These are phyloP conservation scores for Saksenaea vasiformis DNA, from an alignment of 371 early-diverging fungal species.

Conservation along the genomic window DNA sequence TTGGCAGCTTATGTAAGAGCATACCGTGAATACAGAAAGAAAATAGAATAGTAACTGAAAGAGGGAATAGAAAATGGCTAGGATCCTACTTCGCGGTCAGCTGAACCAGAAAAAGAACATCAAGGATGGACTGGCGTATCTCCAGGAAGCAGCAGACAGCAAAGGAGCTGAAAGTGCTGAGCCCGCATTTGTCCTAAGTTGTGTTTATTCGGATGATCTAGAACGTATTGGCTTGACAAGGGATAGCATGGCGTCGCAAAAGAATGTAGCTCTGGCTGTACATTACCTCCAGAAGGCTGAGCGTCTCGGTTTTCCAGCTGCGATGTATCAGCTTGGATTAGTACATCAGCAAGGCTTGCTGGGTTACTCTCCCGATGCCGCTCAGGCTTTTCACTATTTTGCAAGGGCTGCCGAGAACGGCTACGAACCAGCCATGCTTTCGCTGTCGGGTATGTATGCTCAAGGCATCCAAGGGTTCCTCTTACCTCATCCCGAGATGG, in stretches of 20 bases:
- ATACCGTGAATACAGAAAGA: background rate
- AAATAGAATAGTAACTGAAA: background rate
- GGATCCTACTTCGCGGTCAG: conserved; percentile 30
- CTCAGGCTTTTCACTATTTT: conserved; percentile 34
- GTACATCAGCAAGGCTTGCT: conserved; percentile 24
- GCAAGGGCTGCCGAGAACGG: conserved; percentile 37
- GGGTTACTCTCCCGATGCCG: conserved; percentile 10
- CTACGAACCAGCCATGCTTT: conserved; percentile 39
- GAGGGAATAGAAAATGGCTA: conserved; percentile 34
- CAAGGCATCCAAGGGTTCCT: conserved; percentile 33
- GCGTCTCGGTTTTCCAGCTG: conserved; percentile 18
- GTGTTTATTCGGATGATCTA: conserved; percentile 36
- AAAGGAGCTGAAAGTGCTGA: conserved; percentile 27
- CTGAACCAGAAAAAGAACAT: conserved; percentile 29
- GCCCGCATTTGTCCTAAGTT: conserved; percentile 43
- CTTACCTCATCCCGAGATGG: conserved; percentile 24
- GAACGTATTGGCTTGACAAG: conserved; percentile 8
- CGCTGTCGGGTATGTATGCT: conserved; percentile 29
- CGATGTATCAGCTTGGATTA: conserved; percentile 32
- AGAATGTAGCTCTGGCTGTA: conserved; percentile 19
- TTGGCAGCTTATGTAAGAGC: conserved; percentile 70
- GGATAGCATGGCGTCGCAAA: background rate
- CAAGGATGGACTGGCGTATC: conserved; percentile 26
- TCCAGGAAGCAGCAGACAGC: conserved; percentile 38
- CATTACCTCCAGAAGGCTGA: conserved; percentile 38